Evolutionary conservation across 208 protist species (phyloP), one percentile per base, ranked within the genome.

Genomic region (Trypanosoma conorhini): DNA sequence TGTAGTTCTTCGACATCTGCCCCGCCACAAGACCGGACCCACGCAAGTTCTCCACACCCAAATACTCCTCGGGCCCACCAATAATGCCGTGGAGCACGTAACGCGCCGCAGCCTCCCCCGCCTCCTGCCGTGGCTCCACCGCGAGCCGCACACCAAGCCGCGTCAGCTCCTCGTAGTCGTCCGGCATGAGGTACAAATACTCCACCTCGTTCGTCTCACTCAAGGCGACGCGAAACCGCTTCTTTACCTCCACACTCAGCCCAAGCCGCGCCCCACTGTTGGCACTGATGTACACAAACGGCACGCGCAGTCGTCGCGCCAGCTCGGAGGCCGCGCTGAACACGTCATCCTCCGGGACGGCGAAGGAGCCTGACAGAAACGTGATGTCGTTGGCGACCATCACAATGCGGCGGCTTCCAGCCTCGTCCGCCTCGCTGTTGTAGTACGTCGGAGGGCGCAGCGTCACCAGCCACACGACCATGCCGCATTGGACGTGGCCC

Each of bases 301-400:
- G 98, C 12, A 99, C 56, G 21, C 86, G 71, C 52, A 92, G 70
- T 31, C 63, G 26, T 59, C 98, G 89, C 3, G 98, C 94, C 28
- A 96, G 77, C 33, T 91, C 80, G 1, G 90, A 98, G 58, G 86
- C 88, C 0, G 86, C 87, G 67, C 67, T 74, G 80, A 99, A 99
- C 44, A 99, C 74, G 40, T 81, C 61, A 81, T 99, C 98, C 79
- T 99, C 98, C 38, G 82, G 79, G 33, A 97, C 85, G 50, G 97
- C 95, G 66, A 99, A 99, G 48, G 97, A 98, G 59, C 98, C 98
- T 24, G 86, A 95, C 84, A 97, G 79, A 65, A 97, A 89, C 10
- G 98, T 99, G 66, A 99, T 99, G 85, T 99, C 98, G 77, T 99
- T 99, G 46, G 97, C 91, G 60, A 99, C 98, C n/a, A 99, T 74